Evolutionary conservation across 805 yeast genomes (phyloP), one percentile per base, ranked within the genome.

Genomic region (Vanderwaltozyma yarrowii): DNA sequence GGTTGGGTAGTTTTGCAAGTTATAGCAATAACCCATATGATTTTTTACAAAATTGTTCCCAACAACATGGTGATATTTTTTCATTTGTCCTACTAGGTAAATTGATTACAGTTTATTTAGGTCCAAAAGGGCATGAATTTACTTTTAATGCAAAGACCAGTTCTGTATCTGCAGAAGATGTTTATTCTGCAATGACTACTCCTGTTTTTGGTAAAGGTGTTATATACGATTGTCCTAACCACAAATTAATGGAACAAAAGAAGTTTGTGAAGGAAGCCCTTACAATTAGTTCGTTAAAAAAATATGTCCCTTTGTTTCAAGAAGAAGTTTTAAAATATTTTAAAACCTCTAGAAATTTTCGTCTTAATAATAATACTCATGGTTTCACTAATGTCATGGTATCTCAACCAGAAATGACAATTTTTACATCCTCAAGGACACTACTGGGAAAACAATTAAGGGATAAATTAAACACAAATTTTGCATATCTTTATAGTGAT

Each of bases 141-240:
- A 86, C 89, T 33, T 76, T 92, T 50, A 92, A 92, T 62, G 85
- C 95, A 31, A 88, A 84, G 64, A 70, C 82, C 38, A 74, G 78
- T 23, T 95, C 86, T 51, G 97, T 88, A 18, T 79, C 87, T 35
- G 98, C 98, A 34, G 97, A 92, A 61, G 96, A 83, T 35, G 97
- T 96, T 29, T 92, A 92, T 67, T 72, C 80, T 45, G 96, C 88
- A 59, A 72, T 92, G 63, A 92, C 98, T n/a, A 89, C 97, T n/a
- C 98, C 98, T 12, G 96, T 87, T 13, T 92, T 92, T 51, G 98
- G 98, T 52, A 78, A 87, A 56, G 98, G 97, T 54, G 98, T 92
- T 38, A 83, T 92, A 37, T 92, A 92, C 60, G 98, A 92, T 66
- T 89, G 96, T 65, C 86, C 98, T 45, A 92, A 92, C 66, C 66